These are phyloP conservation scores for Cryptococcus floricola DNA, from an alignment of 1,284 basidiomycete genomes.

Conservation along the genomic window DNA sequence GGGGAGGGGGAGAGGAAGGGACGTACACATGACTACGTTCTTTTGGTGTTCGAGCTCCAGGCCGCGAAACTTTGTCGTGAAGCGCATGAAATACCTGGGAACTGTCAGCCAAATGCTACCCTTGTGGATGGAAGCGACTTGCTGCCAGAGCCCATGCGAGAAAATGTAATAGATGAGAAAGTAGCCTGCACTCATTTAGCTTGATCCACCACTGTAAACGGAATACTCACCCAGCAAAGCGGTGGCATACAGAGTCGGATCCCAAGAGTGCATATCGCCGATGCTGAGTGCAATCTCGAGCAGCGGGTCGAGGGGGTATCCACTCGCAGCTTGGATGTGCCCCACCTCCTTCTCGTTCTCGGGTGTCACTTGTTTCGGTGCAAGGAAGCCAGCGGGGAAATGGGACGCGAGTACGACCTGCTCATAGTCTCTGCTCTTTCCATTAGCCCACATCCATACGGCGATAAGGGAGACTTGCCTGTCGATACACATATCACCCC, in stretches of 20 bases:
- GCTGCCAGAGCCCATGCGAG: constrained; percentile 17
- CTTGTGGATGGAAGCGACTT: constrained; percentile 1
- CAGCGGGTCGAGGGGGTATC: constrained; percentile 13
- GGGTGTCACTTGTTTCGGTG: constrained; percentile 24
- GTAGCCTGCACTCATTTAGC: constrained; percentile 10
- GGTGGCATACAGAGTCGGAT: constrained; percentile 25
- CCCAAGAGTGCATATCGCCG: constrained; percentile 23
- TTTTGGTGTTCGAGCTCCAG: constrained; percentile 17
- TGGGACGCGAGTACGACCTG: constrained; percentile 20
- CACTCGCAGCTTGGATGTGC: constrained; percentile 14
- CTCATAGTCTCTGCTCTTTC: constrained; percentile 13
- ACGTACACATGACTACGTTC: constrained; percentile 30
- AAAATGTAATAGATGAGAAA: constrained; percentile 21
- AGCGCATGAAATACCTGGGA: constrained; percentile 3
- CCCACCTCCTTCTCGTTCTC: constrained; percentile 22
- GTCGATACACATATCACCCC: constrained; percentile 27
- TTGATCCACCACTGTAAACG: no score
- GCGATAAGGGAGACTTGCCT: constrained; percentile 10
- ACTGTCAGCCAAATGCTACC: background rate
- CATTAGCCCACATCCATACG: background rate
- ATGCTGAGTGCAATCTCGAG: constrained; percentile 19
- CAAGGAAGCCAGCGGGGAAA: constrained; percentile 26
- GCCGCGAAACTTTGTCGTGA: constrained; percentile 3
- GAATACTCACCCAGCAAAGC: constrained; percentile 19
- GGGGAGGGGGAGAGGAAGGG: background rate